Conservation (phyloP, 768 basidiomycete species). For the Kwoniella botswanensis region DNA sequence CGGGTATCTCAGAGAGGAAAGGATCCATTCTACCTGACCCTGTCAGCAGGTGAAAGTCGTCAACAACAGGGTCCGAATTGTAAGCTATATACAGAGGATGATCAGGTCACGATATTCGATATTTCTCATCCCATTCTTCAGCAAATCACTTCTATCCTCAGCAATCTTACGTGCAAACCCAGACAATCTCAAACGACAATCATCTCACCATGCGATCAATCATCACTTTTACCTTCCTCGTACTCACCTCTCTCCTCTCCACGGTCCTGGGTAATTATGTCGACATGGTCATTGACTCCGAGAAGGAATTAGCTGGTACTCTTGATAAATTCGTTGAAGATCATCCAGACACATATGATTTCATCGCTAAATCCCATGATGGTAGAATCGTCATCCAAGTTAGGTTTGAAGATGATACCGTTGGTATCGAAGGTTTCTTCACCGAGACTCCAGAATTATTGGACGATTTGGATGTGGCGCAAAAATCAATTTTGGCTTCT, state of each 20-base stretch:
- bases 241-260: background rate
- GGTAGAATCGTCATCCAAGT: slow-evolving; percentile 3
- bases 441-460: background rate
- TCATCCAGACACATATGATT: background rate
- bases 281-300: slow-evolving; percentile 4
- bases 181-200: background rate
- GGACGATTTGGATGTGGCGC: background rate
- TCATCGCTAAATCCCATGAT: background rate
- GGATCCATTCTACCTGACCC: no score
- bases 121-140: no score
- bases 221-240: background rate
- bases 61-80: no score
- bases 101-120: no score
- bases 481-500: background rate
- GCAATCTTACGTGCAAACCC: background rate
- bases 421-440: slow-evolving; percentile 10
- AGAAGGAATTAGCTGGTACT: background rate
- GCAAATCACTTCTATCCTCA: background rate
- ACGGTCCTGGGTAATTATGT: slow-evolving; percentile 5
- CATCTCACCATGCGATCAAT: background rate
- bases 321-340: slow-evolving; percentile 7
- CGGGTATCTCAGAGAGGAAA: no score
- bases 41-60: no score
- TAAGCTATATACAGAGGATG: no score
- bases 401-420: slow-evolving; percentile 9